Conservation (phyloP, 352 stramenopile genomes). For the Pythium aquatile region DNA sequence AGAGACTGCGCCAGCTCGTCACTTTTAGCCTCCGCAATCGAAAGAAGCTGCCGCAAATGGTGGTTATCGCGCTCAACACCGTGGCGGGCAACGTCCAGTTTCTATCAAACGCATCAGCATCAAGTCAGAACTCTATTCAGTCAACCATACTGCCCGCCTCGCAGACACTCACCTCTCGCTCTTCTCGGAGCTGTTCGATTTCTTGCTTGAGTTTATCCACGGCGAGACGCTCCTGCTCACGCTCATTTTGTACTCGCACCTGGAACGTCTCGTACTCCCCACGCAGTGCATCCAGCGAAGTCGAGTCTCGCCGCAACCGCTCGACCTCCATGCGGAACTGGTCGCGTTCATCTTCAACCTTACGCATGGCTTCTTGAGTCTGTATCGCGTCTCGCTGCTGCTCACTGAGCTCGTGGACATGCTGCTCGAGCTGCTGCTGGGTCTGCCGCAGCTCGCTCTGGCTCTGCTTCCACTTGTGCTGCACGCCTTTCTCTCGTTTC, state of each 20-base stretch:
- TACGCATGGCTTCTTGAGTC: constrained; percentile 25
- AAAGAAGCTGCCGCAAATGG: constrained; percentile 56
- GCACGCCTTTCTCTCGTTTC: constrained; percentile 37
- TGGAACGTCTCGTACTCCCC: constrained; percentile 43
- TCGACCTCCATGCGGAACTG: constrained; percentile 38
- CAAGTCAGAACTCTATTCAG: background rate
- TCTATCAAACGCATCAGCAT: constrained; percentile 26
- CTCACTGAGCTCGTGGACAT: constrained; percentile 43
- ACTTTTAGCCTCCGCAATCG: constrained; percentile 44
- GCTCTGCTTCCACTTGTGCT: constrained; percentile 41
- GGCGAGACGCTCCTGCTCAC: constrained; percentile 19
- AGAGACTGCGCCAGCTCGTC: constrained; percentile 42
- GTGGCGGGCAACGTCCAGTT: constrained; percentile 49
- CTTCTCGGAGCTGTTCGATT: constrained; percentile 34
- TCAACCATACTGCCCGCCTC: background rate
- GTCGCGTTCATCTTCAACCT: constrained; percentile 37
- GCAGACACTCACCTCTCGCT: constrained; percentile 9
- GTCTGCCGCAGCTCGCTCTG: constrained; percentile 42
- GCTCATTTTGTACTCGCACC: constrained; percentile 30
- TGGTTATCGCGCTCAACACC: constrained; percentile 47
- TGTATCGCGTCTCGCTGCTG: constrained; percentile 35
- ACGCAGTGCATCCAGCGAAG: constrained; percentile 38
- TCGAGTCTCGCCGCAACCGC: constrained; percentile 24
- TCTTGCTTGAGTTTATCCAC: constrained; percentile 28
- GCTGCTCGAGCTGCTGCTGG: constrained; percentile 43